phyloP scores from a whole-genome alignment of 2,329 filamentous ascomycete genomes.

The Penicillium corylophilum region DNA sequence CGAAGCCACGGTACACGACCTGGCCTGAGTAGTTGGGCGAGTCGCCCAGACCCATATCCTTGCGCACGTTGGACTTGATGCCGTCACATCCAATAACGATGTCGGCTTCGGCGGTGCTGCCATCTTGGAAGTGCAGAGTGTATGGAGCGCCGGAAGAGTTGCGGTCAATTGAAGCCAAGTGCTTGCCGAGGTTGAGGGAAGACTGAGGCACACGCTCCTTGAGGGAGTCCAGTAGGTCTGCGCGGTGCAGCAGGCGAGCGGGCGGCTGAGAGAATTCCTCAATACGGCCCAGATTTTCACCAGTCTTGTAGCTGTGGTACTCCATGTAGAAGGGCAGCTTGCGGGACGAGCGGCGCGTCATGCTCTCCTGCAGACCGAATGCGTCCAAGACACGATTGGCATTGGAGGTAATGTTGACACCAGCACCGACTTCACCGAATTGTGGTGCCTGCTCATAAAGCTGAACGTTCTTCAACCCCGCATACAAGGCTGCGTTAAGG shows the following conservation, averaged over 20 bases:
- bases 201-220: conserved; percentile 31
- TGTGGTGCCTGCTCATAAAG: conserved; percentile 40
- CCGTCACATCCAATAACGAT: conserved; percentile 51
- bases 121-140: conserved; percentile 46
- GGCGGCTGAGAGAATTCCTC: conserved; percentile 28
- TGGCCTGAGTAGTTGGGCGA: conserved; percentile 36
- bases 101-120: conserved; percentile 41
- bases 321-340: conserved; percentile 34
- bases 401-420: conserved; percentile 41
- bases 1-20: conserved; percentile 40
- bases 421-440: conserved; percentile 40
- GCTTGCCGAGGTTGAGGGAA: conserved; percentile 29
- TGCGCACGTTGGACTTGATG: conserved; percentile 50
- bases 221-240: conserved; percentile 37
- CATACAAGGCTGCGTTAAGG: conserved; percentile 37
- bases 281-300: conserved; percentile 31
- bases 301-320: conserved; percentile 29
- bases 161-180: conserved; percentile 22
- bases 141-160: conserved; percentile 27
- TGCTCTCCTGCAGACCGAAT: conserved; percentile 31
- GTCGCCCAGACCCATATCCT: conserved; percentile 27
- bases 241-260: conserved; percentile 31
- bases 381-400: conserved; percentile 34
- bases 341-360: conserved; percentile 36
- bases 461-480: conserved; percentile 31